Evolutionary conservation across 2,329 filamentous ascomycete genomes (phyloP), one percentile per base, ranked within the genome.

Genomic region (Thyridium curvatum): DNA sequence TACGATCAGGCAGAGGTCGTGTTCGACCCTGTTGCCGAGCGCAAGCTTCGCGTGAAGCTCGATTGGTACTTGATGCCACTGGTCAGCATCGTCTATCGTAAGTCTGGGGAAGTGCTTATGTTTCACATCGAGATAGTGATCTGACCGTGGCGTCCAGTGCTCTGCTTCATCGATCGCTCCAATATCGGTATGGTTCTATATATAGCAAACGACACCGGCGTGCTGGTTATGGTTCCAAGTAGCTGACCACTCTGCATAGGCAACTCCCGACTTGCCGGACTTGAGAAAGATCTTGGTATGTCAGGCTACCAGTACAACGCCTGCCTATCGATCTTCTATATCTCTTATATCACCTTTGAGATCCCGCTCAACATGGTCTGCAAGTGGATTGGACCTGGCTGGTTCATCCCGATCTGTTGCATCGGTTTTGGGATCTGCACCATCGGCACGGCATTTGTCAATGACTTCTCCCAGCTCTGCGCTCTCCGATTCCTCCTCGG

Each of bases 101-200:
- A n/a, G n/a, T n/a, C n/a, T n/a, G n/a, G n/a, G n/a, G n/a, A n/a
- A n/a, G n/a, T n/a, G n/a, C n/a, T n/a, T n/a, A n/a, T n/a, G n/a
- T n/a, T n/a, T n/a, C n/a, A n/a, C n/a, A n/a, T n/a, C n/a, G n/a
- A n/a, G n/a, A n/a, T n/a, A n/a, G n/a, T n/a, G n/a, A n/a, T n/a
- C n/a, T n/a, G n/a, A n/a, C n/a, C n/a, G n/a, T n/a, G n/a, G n/a
- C n/a, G n/a, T n/a, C n/a, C n/a, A n/a, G n/a, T n/a, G n/a, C n/a
- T 86, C 51, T 84, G 81, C 60, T 86, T 85, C 58, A 84, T 86
- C 46, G 82, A 86, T 49, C 71, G 82, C n/a, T 78, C 82, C 18
- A 86, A 86, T 45, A 82, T 86, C 30, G 82, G 80, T 80, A 40
- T 31, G 18, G 30, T 21, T 17, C 10, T 2, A 2, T 18, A 26